Evolutionary conservation across 768 basidiomycete species (phyloP).

Genomic region (Lactarius pseudohatsudake): DNA sequence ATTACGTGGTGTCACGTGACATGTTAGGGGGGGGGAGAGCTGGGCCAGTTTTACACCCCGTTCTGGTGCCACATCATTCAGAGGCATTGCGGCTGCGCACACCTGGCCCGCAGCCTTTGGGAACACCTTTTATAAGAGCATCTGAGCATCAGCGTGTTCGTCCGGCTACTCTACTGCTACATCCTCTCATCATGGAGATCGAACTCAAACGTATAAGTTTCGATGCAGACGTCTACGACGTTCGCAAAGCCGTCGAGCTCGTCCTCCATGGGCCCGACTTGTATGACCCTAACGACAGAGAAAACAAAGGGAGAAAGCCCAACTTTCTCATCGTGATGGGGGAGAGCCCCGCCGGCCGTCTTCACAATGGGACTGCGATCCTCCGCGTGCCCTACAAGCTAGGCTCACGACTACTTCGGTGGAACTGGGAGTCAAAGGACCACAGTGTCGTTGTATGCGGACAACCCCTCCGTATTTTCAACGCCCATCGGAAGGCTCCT

Average conservation of each 20-base stretch:
- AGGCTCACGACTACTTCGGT: conserved; percentile 48
- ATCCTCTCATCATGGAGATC: conserved; percentile 39
- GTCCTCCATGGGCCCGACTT: conserved; percentile 57
- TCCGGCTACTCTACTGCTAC: background rate
- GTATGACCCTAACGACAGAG: conserved; percentile 38
- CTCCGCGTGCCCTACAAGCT: conserved; percentile 36
- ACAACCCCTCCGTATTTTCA: conserved; percentile 28
- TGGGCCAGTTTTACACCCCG: too few relatives aligned
- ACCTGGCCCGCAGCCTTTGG: background rate
- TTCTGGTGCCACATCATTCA: too few relatives aligned
- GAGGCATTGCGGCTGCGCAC: conserved; percentile 3
- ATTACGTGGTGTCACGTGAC: too few relatives aligned
- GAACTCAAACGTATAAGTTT: conserved; percentile 36
- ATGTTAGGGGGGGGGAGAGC: too few relatives aligned
- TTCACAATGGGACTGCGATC: conserved; percentile 54
- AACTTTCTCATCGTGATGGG: conserved; percentile 67
- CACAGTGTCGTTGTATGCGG: conserved; percentile 31
- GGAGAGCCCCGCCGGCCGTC: conserved; percentile 46
- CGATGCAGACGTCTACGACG: conserved; percentile 51
- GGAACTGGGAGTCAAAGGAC: conserved; percentile 39
- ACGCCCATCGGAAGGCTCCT: conserved; percentile 13
- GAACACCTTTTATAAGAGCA: background rate
- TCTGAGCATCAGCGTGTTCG: background rate
- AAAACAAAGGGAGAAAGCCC: conserved; percentile 35
- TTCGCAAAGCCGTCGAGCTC: conserved; percentile 54